Evolutionary conservation across 257 asterid genomes (phyloP), one percentile per base, ranked within the genome.

Genomic region (Primulina eburnea): DNA sequence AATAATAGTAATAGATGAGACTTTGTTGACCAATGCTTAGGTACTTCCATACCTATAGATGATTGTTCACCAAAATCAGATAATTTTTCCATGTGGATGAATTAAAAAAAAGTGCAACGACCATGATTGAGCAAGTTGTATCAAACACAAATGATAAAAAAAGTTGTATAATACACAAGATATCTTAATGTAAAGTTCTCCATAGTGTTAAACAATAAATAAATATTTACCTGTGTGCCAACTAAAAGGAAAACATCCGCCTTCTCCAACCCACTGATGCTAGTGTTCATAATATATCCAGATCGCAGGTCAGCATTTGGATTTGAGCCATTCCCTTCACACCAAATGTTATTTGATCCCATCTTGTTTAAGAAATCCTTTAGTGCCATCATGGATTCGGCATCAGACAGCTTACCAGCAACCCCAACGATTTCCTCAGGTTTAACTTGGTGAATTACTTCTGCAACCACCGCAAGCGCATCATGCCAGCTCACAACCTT

Each of bases 381-480:
- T 40, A 94, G 82, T 33, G 96, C 95, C 64, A 94, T 85, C 99
- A 94, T 86, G 62, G 99, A 89, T 81, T 94, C 99, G 18, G 99
- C 99, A 75, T 91, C 99, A 20, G 98, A 94, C 76, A 94, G 82
- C 78, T 88, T 89, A 57, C 99, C 99, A 64, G 98, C 96, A 80
- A 94, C 92, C 71, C 99, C 97, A 50, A 89, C 93, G 67, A 94
- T 88, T 79, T 94, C 96, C 68, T 86, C 84, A 0, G 93, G 97
- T 75, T 84, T 91, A 64, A 83, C 90, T 85, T 91, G 76, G 83
- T 84, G 87, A 71, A 88, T 80, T 72, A 87, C 93, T 76, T 88
- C 93, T 62, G 99, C 97, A 58, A 89, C 91, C 73, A 83, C 81
- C 26, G 92, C 90, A 61, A 94, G 95, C 29, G 95, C 97, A 82